Evolutionary conservation across 192 early-diverging fungal species (phyloP), one percentile per base, ranked within the genome.

Genomic region (Entomortierella parvispora): DNA sequence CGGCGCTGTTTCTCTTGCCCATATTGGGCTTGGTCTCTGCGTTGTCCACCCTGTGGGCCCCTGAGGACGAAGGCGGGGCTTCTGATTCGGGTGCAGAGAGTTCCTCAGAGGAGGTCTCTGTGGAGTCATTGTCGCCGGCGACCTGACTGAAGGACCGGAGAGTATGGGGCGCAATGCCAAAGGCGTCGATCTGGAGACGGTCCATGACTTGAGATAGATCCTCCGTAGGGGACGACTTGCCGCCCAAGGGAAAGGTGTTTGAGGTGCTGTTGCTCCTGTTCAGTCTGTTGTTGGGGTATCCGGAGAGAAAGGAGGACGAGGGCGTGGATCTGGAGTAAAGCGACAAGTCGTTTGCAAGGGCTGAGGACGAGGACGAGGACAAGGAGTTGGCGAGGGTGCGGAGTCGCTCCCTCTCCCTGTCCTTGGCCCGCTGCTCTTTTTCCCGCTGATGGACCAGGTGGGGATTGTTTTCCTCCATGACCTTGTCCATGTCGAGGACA

Each of bases 131-230:
- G 49, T 72, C 70, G 29, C 56, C 70, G 7, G 62, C 70, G 42
- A 72, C 62, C 40, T 72, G 70, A 44, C 70, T 72, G 42, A 72
- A 72, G 29, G 54, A 58, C 37, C 70, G 70, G 29, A 72, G 55
- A 11, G 62, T 65, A 34, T 72, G 62, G 8, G 70, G 70, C 22
- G 70, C 70, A 45, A 72, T 65, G 2, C 70, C 70, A 59, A 72
- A 72, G 18, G 70, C 44, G 32, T 72, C 65, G 32, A 77, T 55
- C 47, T 77, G 65, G 1, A 77, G 72, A 6, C 65, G 58, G 25
- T 68, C 72, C 72, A 77, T 67, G 40, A 77, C 72, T 1, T 45
- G 42, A 8, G 72, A 77, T 12, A 77, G 58, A 37, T 77, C 72
- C 18, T 77, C 72, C 0, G 72, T 68, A 1, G 65, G 23, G 8